Evolutionary conservation across 257 asterid species (phyloP), one percentile per base, ranked within the genome.

Genomic region (Primulina tabacum): DNA sequence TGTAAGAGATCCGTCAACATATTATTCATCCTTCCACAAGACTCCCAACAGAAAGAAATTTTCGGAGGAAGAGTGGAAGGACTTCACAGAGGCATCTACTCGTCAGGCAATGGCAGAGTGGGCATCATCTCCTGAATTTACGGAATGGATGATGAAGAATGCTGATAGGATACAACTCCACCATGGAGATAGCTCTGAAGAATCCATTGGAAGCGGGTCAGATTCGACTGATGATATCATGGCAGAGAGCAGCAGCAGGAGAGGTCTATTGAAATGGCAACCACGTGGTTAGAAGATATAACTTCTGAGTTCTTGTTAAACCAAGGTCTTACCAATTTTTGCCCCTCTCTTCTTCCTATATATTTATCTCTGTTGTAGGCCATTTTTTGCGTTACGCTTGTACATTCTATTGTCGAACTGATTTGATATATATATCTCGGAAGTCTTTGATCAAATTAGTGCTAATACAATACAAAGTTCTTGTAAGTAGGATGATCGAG

Each of bases 61-160:
- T 58, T 71, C 97, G 0, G 21, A 77, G 71, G 80, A 85, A 76
- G 98, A 90, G 65, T 92, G 97, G 97, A 79, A 79, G 73, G 81
- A 82, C 60, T 85, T 92, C 79, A 90, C 98, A 0, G 86, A 82
- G 79, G 85, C 82, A 61, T 85, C 95, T 8, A 92, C 98, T 4
- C 84, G 78, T 69, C 78, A 80, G 68, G 97, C 92, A 16, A 74
- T 92, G 50, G 82, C 88, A 0, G 97, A 87, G 60, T 69, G 77
- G 80, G 85, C 90, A 18, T 78, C 98, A 2, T 83, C 95, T 52
- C 91, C 98, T 1, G 97, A 90, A 59, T 88, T 92, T 79, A 73
- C 90, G 4, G 85, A 88, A 28, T 92, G 98, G 98, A 58, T 89
- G 14, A 65, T 87, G 50, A 76, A 75, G 11, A 71, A 86, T 62